A percentile compares a stretch with the other conserved stretches of the same genome.
Conservation (phyloP, 371 early-diverging fungal genomes). For the Smittium culicis region DNA sequence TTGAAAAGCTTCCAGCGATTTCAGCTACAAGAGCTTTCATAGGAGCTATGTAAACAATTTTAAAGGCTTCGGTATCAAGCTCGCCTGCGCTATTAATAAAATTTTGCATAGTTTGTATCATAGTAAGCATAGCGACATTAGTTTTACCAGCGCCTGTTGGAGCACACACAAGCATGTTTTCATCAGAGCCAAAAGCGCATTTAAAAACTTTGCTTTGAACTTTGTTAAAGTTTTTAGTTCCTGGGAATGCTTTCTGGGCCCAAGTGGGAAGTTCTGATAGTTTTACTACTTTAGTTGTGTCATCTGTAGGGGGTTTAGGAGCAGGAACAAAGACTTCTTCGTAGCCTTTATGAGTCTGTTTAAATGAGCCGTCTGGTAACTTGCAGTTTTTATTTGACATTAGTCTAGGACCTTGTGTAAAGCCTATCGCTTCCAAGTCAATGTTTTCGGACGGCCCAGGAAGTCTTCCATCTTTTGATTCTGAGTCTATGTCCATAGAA, state of each 20-base stretch:
- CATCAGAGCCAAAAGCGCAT: constrained; percentile 72
- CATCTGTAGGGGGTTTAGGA: constrained; percentile 49
- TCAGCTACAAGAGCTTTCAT: constrained; percentile 99
- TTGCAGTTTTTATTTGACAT: constrained; percentile 93
- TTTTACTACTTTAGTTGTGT: constrained; percentile 52
- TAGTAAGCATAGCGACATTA: constrained; percentile 93
- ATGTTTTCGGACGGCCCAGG: constrained; percentile 41
- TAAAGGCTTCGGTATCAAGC: constrained; percentile 70
- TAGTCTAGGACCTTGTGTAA: constrained; percentile 81
- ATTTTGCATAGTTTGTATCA: constrained; percentile 72
- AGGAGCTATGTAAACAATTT: constrained; percentile 98
- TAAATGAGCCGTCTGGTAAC: constrained; percentile 85
- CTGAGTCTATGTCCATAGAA: neutral
- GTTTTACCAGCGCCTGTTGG: constrained; percentile 99
- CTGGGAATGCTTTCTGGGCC: constrained; percentile 67
- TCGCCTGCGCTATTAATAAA: constrained; percentile 60
- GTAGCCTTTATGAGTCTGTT: constrained; percentile 82
- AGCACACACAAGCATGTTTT: constrained; percentile 94
- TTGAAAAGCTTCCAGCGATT: constrained; percentile 83
- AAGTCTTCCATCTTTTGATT: neutral
- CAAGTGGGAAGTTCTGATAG: constrained; percentile 69
- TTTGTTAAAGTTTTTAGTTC: constrained; percentile 62
- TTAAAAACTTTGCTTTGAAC: constrained; percentile 86
- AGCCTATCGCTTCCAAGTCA: constrained; percentile 71
- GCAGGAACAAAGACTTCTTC: constrained; percentile 95